Evolutionary conservation across 2,329 filamentous ascomycete genomes (phyloP).

Genomic region (Aspergillus hiratsukae): DNA sequence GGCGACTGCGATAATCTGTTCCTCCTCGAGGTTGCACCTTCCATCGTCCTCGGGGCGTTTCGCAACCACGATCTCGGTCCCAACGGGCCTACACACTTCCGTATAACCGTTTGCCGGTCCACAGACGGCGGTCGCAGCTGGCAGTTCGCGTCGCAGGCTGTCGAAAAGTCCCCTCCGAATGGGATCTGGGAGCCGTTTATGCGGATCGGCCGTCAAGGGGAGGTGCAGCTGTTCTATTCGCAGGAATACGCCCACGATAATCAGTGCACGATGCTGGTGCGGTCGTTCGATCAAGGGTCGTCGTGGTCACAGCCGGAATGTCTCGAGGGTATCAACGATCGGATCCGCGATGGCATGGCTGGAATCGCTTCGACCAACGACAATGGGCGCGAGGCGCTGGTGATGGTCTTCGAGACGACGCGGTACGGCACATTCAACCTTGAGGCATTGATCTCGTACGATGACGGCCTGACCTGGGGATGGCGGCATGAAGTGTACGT

Average conservation of each 20-base stretch:
- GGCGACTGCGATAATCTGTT: constrained; percentile 49
- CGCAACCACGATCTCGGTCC: constrained; percentile 45
- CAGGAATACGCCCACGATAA: constrained; percentile 44
- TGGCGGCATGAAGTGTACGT: constrained; percentile 40
- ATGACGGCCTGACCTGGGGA: constrained; percentile 41
- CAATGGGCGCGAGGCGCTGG: constrained; percentile 31
- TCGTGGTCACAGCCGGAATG: constrained; percentile 43
- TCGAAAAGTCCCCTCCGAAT: constrained; percentile 34
- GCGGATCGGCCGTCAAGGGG: constrained; percentile 34
- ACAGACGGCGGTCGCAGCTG: constrained; percentile 42
- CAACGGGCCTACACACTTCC: constrained; percentile 39
- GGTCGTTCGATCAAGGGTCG: constrained; percentile 40
- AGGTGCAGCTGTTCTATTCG: constrained; percentile 46
- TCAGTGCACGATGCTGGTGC: constrained; percentile 48
- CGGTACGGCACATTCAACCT: constrained; percentile 39
- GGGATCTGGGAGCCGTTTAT: constrained; percentile 52
- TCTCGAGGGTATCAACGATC: constrained; percentile 38
- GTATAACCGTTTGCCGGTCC: constrained; percentile 49
- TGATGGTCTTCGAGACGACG: constrained; percentile 48
- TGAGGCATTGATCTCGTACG: constrained; percentile 44
- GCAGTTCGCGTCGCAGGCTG: constrained; percentile 43
- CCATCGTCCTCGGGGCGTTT: constrained; percentile 44
- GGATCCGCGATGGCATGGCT: constrained; percentile 38
- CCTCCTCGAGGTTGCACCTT: constrained; percentile 38
- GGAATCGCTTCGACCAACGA: constrained; percentile 37